Evolutionary conservation across 1,139 yeast genomes (phyloP), one percentile per base, ranked within the genome.

Genomic region (Saccharomycopsis crataegensis): DNA sequence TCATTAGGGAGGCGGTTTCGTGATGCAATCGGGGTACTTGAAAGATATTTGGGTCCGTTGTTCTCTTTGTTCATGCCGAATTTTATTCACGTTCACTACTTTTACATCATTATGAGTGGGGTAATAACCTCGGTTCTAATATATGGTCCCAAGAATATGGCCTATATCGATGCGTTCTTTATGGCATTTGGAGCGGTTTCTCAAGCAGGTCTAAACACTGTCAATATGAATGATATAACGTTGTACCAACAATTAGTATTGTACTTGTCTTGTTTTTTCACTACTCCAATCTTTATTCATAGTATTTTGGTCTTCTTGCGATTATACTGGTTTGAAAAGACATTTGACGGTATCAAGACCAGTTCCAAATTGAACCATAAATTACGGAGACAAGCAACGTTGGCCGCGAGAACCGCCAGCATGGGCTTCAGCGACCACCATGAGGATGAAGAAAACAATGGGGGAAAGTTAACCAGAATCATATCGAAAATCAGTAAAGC

Each of bases 261-360:
- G 3, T 87, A 83, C 62, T 60, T 83, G 8, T 57, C 79, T 2
- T 71, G 94, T 40, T 74, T 81, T 60, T 61, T 89, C 28, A 79
- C 96, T 1, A 91, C 96, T 0, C 98, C 98, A 0, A 88, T 93
- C 31, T 86, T 86, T 65, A 89, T 94, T 57, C 96, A 93, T 67
- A 82, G 96, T 1, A 77, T 82, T 0, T 72, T 93, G 45, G 82
- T 89, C 17, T 82, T 89, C 61, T 73, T 91, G n/a, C 76, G 98
- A 52, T 71, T 93, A 48, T 88, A 86, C 65, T 87, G 96, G 86
- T 93, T 88, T 68, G 96, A 91, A 65, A 78, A 90, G 59, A 79
- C 86, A 62, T 90, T 94, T 67, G 93, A 88, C 65, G 80, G 84
- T 60, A 91, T 94, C 64, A 84, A 84, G 60, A 80, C 76, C 56